Base-by-base conservation (phyloP, 345 rosid genomes). In the sweet orange (Citrus sinensis) region DNA sequence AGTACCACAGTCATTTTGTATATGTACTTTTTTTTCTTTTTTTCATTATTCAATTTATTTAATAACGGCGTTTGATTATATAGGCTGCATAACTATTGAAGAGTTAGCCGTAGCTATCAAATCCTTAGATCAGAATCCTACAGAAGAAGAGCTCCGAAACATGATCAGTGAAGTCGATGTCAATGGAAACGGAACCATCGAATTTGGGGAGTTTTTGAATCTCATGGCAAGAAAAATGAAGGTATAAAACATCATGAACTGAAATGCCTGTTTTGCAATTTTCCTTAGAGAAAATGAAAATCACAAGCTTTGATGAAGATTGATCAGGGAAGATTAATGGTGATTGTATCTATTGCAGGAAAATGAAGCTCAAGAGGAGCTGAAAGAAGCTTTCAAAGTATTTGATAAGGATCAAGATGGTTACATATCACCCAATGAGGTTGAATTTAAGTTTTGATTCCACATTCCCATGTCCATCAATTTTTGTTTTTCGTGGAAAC, bases 401-500 rank as follows among this genome's bases (percentile, higher is more conserved):
- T 89, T 91, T 83, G 92, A 89, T 85, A 89, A 87, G 74, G 95
- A 91, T 79, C 85, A 88, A 85, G 90, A 91, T 84, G 95, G 95
- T 70, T 88, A 72, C 66, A 88, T 91, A 46, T 89, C 93, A 39
- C 90, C 95, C 29, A 22, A 68, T 65, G 93, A 91, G 94, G 94
- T 90, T 34, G 67, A 60, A 16, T 59, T 40, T n/a, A 13, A 13
- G 4, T 13, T 46, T 46, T 46, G 51, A 46, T 46, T 0, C 4
- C 51, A 3, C 1, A 46, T 71, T 80, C 51, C 4, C 72, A 32
- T 13, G 5, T 11, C 5, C 5, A 6, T 30, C 32, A 30, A 49
- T 8, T 30, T 2, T 19, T 10, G 54, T 9, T 27, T 0, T 16
- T 32, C 58, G 20, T 17, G 22, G 22, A 19, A 17, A 54, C 22